Percentiles rank a stretch among this genome's conserved stretches.
phyloP scores from a whole-genome alignment of 169 alveolate genomes.

The Toxoplasma gondii region DNA sequence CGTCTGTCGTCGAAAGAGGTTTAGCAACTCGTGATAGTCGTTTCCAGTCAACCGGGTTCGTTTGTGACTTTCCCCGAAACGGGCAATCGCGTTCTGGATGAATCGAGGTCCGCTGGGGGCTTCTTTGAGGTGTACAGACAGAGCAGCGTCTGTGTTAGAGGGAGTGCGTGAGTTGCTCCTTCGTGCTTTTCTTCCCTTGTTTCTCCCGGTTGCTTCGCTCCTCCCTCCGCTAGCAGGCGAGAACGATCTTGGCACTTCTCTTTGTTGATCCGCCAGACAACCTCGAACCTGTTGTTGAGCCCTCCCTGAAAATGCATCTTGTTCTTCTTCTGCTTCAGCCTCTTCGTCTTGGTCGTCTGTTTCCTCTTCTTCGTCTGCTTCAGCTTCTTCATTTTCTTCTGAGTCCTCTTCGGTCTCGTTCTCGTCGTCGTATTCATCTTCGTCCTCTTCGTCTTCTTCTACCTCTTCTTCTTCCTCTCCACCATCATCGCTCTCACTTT shows the following conservation, averaged over 20 bases:
- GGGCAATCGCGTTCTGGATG: too few relatives aligned
- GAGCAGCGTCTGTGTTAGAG: too few relatives aligned
- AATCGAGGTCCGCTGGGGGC: too few relatives aligned
- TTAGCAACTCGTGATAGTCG: not conserved
- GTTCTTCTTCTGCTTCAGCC: not conserved
- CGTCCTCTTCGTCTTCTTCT: not conserved
- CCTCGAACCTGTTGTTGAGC: not conserved
- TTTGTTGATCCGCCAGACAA: too few relatives aligned
- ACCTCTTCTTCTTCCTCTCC: not conserved
- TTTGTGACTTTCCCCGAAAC: too few relatives aligned
- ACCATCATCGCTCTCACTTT: not conserved
- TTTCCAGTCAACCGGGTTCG: too few relatives aligned
- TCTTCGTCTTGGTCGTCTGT: not conserved
- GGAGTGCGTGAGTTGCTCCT: too few relatives aligned
- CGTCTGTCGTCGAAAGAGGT: not conserved
- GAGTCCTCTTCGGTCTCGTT: not conserved
- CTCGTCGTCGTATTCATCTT: not conserved
- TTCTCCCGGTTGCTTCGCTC: too few relatives aligned
- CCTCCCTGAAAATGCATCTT: not conserved
- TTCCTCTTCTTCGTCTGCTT: not conserved
- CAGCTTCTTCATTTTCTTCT: not conserved
- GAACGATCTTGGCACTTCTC: too few relatives aligned
- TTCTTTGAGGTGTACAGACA: too few relatives aligned
- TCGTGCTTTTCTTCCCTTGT: too few relatives aligned
- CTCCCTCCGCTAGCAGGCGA: too few relatives aligned